Evolutionary conservation across 1,139 yeast genomes (phyloP).

Genomic region (Geotrichum cucujoidarum): DNA sequence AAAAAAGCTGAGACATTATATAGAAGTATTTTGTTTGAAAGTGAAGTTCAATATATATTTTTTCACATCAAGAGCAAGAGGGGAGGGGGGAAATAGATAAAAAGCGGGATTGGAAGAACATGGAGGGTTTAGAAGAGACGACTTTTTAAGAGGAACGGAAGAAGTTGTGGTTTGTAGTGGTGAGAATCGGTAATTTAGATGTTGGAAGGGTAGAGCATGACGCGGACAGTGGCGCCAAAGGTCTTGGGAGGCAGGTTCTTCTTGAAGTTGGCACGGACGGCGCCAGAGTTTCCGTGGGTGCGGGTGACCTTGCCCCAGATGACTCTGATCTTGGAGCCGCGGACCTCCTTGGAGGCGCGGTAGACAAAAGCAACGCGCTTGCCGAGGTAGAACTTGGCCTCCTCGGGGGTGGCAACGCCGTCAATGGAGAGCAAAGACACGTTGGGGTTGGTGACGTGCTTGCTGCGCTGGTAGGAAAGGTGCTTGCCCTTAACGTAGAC

Average conservation of each 20-base stretch:
- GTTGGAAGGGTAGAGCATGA: slow-evolving; percentile 99
- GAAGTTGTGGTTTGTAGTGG: no score
- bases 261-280: slow-evolving; percentile 98
- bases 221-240: slow-evolving; percentile 98
- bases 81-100: neutral
- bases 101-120: no score
- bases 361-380: slow-evolving; percentile 98
- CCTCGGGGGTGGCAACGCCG: slow-evolving; percentile 88
- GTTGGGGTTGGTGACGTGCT: slow-evolving; percentile 97
- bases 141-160: no score
- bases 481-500: slow-evolving; percentile 99
- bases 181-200: slow-evolving; percentile 75
- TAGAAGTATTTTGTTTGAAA: no score
- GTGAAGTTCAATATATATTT: no score
- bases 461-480: slow-evolving; percentile 99
- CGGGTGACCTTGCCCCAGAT: slow-evolving; percentile 95
- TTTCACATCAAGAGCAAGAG: neutral
- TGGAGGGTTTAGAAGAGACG: no score
- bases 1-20: no score
- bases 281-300: slow-evolving; percentile 98
- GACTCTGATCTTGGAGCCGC: slow-evolving; percentile 99
- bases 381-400: slow-evolving; percentile 98
- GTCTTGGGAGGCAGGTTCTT: slow-evolving; percentile 99
- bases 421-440: slow-evolving; percentile 94
- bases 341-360: slow-evolving; percentile 96